Evolutionary conservation across 2,329 filamentous ascomycete genomes (phyloP).

Genomic region (Ilyonectria sp.): DNA sequence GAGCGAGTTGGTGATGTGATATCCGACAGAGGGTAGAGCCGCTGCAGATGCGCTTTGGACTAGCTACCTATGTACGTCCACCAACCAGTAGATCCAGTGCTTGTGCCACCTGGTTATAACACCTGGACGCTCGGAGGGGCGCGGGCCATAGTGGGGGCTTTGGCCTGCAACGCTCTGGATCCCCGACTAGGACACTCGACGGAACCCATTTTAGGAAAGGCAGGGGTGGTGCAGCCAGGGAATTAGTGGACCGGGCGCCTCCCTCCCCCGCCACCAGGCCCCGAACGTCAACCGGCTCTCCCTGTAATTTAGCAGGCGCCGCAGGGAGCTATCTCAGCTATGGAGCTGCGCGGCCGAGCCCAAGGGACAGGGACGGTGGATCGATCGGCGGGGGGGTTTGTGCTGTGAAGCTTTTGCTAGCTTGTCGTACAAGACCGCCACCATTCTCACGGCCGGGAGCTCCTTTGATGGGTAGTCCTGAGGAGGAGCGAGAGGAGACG

Average conservation of each 20-base stretch:
- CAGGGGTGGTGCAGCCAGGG: slow-evolving; percentile 6
- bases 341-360: neutral
- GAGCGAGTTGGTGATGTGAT: slow-evolving; percentile 38
- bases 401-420: neutral
- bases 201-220: neutral
- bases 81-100: slow-evolving; percentile 10
- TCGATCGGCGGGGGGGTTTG: neutral
- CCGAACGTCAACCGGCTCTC: slow-evolving; percentile 32
- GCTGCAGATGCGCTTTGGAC: slow-evolving; percentile 2
- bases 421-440: neutral
- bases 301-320: slow-evolving; percentile 30
- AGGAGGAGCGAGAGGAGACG: neutral
- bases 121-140: neutral
- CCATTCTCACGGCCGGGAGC: neutral
- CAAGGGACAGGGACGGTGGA: neutral
- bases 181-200: neutral
- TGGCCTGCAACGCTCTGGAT: neutral
- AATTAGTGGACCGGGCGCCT: slow-evolving; percentile 20
- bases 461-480: neutral
- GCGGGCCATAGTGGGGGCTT: slow-evolving; percentile 6
- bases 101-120: slow-evolving; percentile 10
- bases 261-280: slow-evolving; percentile 26
- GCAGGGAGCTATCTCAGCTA: neutral
- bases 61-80: neutral
- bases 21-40: slow-evolving; percentile 38